Evolutionary conservation across 1,139 yeast genomes (phyloP).

Genomic region (Hemisphaericaspora subhashii): DNA sequence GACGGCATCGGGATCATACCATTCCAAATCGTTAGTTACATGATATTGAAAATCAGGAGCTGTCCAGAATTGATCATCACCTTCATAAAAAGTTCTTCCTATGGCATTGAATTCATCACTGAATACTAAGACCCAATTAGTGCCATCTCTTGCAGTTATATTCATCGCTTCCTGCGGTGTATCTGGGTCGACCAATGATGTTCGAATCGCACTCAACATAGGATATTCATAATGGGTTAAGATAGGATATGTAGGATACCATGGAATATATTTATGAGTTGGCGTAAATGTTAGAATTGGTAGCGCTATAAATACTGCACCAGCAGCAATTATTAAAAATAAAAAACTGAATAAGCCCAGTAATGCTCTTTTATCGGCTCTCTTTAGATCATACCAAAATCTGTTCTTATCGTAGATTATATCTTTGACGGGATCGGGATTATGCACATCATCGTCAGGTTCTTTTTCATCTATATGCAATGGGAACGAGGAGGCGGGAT

Average conservation of each 20-base stretch:
- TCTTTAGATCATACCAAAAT: slow-evolving; percentile 55
- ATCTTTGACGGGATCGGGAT: slow-evolving; percentile 88
- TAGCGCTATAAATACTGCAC: slow-evolving; percentile 66
- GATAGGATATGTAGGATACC: slow-evolving; percentile 31
- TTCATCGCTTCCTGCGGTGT: slow-evolving; percentile 61
- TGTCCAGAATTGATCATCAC: slow-evolving; percentile 82
- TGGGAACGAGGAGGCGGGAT: slow-evolving; percentile 87
- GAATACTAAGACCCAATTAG: slow-evolving; percentile 69
- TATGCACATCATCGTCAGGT: slow-evolving; percentile 85
- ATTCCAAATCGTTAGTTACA: slow-evolving; percentile 80
- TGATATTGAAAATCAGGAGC: slow-evolving; percentile 76
- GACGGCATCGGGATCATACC: slow-evolving; percentile 86
- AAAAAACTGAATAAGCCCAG: slow-evolving; percentile 61
- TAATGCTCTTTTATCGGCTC: slow-evolving; percentile 57
- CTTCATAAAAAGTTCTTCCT: slow-evolving; percentile 80
- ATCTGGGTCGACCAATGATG: slow-evolving; percentile 69
- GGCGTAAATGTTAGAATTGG: slow-evolving; percentile 80
- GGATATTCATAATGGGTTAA: slow-evolving; percentile 63
- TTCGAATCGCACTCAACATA: slow-evolving; percentile 59
- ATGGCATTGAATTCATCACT: slow-evolving; percentile 82
- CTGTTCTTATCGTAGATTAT: slow-evolving; percentile 71
- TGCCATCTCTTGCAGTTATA: slow-evolving; percentile 51
- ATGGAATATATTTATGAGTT: slow-evolving; percentile 32
- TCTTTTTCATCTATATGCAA: slow-evolving; percentile 84
- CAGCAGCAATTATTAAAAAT: slow-evolving; percentile 55